phyloP scores from a whole-genome alignment of 2,329 filamentous ascomycete genomes.

The Lasiodiplodia hormozganensis region DNA sequence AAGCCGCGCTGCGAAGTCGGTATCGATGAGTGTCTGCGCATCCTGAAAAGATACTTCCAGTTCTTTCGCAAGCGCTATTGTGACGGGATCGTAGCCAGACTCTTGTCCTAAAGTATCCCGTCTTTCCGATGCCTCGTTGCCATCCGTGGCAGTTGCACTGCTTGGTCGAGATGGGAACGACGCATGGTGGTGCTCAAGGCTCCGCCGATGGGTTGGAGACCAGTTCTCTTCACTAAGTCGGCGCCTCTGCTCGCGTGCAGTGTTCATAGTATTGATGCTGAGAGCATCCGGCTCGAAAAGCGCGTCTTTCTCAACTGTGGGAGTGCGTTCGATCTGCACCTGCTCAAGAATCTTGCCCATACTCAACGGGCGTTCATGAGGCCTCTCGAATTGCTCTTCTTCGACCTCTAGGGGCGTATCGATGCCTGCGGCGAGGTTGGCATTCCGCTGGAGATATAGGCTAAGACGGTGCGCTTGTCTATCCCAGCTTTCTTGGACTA shows the following conservation, averaged over 20 bases:
- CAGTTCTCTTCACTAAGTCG: not conserved
- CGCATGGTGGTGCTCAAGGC: not conserved
- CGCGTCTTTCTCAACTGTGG: constrained; percentile 18
- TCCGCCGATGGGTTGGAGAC: not conserved
- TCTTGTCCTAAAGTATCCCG: constrained; percentile 1
- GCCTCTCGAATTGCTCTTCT: constrained; percentile 55
- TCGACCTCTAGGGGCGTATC: constrained; percentile 52
- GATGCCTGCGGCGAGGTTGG: constrained; percentile 53
- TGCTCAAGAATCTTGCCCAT: constrained; percentile 52
- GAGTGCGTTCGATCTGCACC: constrained; percentile 53
- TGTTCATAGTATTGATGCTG: constrained; percentile 19
- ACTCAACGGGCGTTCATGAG: constrained; percentile 46
- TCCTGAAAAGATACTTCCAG: constrained; percentile 19
- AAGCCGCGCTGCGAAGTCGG: constrained; percentile 21
- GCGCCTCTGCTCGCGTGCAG: constrained; percentile 3
- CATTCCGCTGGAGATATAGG: constrained; percentile 56
- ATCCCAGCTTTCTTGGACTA: constrained; percentile 59
- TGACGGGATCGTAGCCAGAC: constrained; percentile 7
- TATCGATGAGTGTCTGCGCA: constrained; percentile 24
- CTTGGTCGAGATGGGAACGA: not conserved
- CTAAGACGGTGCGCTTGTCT: constrained; percentile 56
- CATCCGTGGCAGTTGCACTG: not conserved
- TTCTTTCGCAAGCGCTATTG: constrained; percentile 18
- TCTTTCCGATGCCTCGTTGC: not conserved
- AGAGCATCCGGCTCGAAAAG: constrained; percentile 10